phyloP scores from a whole-genome alignment of 805 yeast species.

The Kodamaea jinghongensis region DNA sequence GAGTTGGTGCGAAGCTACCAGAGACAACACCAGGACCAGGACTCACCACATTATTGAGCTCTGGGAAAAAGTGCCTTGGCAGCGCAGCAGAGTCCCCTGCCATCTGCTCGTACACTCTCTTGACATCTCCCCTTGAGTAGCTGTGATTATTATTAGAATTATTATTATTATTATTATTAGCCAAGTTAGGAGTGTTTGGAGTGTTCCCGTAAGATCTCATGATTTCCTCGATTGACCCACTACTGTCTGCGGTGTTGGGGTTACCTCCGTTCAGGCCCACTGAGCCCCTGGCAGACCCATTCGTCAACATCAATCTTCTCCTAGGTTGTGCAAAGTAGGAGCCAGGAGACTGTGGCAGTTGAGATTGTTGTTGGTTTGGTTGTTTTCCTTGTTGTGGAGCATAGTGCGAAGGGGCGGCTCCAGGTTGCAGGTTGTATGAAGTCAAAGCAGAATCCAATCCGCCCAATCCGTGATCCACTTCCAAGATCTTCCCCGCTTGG shows the following conservation, averaged over 20 bases:
- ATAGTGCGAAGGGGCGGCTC: not conserved
- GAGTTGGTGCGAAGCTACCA: constrained; percentile 1
- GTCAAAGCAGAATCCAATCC: constrained; percentile 14
- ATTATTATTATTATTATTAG: not conserved
- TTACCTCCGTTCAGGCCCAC: not conserved
- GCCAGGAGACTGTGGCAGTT: constrained; percentile 7
- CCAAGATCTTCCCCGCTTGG: constrained; percentile 50
- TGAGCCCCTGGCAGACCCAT: constrained; percentile 4
- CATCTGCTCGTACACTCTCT: constrained; percentile 31
- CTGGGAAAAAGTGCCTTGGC: constrained; percentile 35
- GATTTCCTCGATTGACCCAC: constrained; percentile 25
- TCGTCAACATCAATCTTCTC: constrained; percentile 9
- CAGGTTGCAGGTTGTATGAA: constrained; percentile 14
- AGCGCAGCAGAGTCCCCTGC: constrained; percentile 25
- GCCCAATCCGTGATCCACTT: constrained; percentile 21
- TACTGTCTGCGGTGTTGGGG: not conserved
- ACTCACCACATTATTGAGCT: constrained; percentile 18
- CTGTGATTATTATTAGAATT: not conserved
- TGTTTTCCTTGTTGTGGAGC: constrained; percentile 5
- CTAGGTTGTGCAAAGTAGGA: constrained; percentile 6
- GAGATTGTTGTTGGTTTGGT: constrained; percentile 7
- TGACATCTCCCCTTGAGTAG: constrained; percentile 13
- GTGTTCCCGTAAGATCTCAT: constrained; percentile 25
- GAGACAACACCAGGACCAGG: constrained; percentile 7
- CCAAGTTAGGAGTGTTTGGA: constrained; percentile 9